Base-by-base conservation (phyloP, 2,329 filamentous ascomycete species). In the Penicillium brasilianum region DNA sequence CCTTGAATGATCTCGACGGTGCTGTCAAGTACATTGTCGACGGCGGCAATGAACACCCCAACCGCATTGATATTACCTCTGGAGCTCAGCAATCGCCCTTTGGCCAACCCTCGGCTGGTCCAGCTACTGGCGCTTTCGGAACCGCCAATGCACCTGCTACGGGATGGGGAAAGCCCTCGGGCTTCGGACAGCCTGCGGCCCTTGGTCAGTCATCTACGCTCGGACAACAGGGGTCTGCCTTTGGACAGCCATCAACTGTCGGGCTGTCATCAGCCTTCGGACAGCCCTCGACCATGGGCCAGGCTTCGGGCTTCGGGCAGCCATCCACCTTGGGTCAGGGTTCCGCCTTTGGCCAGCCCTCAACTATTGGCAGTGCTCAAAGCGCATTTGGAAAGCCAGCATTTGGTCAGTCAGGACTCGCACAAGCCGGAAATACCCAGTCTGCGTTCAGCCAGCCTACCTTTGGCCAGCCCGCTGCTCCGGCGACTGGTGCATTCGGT, bases 11-110 rank as follows among this genome's bases (percentile, higher is more conserved):
- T 69, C 75, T 91, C 10, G 83, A 89, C 61, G 90, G 88, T 2
- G 93, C 93, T 1, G 82, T 90, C 48, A 84, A 87, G 57, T 95
- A 89, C 71, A 79, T 95, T 14, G 71, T 88, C 10, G 83, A 87
- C 5, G 86, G 84, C 22, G 86, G 85, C 57, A 87, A 90, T 56
- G 85, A 87, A 43, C 91, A 92, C 69, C 91, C 91, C 1, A 96
- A 95, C 71, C 85, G 92, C 43, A 80, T 84, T 55, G 90, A 93
- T 63, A 78, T 77, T 49, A 70, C 70, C 32, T 74, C 75, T 51
- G 73, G 75, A 11, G 74, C 71, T 49, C 67, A 68, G 50, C 32
- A 50, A 30, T 22, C 54, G 1, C 20, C 63, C 18, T 61, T 65
- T 34, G 55, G 44, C 22, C 69, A 69, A 50, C 44, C 25, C 6